Evolutionary conservation across 1,139 yeast genomes (phyloP), one percentile per base, ranked within the genome.

Genomic region (Yamadazyma friedrichii): DNA sequence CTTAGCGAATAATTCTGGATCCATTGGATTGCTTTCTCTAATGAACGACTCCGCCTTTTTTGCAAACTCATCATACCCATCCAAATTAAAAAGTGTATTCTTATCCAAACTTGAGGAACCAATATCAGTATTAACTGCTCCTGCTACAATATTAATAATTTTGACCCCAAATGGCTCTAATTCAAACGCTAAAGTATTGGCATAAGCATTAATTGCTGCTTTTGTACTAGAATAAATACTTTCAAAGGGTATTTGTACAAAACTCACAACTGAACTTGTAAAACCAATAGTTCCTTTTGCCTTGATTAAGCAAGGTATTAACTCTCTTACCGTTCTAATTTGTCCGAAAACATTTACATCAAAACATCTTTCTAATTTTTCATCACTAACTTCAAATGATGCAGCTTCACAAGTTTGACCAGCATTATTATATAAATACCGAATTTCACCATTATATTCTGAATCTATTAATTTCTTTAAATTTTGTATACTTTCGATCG

Each of bases 171-270:
- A 38, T 16, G 41, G 41, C 20, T 33, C 45, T 35, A 86, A 56
- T 58, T 86, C 94, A 26, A 83, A 52, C 40, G 84, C 74, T 42
- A 85, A 65, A 2, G 74, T 73, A 37, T 78, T 72, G 1, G 86
- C 84, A 55, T 81, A 86, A 49, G 76, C 82, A 52, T 82, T 86
- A 42, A 86, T 75, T 1, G 93, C 93, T 2, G 91, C 88, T 33
- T 45, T 45, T 4, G 42, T n/a, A 20, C 42, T 20, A 8, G 46
- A 27, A 38, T 51, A 49, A 3, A 44, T 40, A 13, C 41, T 22
- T 10, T 34, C 20, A 32, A 46, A 50, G 9, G 53, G 54, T 10
- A 42, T 22, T n/a, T 50, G 48, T 9, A 40, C 15, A 3, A 42
- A n/a, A 1, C 38, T 38, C 3, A 42, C 46, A 16, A 36, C 33